Evolutionary conservation across 2,329 filamentous ascomycete genomes (phyloP), one percentile per base, ranked within the genome.

Genomic region (Tolypocladium amazonense): DNA sequence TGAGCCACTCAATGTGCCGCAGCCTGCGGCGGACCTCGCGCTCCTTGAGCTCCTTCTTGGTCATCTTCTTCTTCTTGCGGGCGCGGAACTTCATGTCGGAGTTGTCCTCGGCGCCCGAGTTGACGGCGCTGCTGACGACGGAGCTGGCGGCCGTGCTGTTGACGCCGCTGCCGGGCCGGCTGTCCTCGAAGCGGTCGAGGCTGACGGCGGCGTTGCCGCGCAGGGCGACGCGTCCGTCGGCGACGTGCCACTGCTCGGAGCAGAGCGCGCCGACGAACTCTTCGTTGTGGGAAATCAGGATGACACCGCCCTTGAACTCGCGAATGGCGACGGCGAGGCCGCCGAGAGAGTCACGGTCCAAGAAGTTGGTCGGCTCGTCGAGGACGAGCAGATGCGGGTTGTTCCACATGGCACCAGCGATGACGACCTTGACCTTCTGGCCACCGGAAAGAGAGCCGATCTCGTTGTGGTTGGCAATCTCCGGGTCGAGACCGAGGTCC

Each of bases 281-380:
- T 72, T 97, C 92, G 83, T 99, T 97, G 79, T 99, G 94, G 63
- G 92, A 97, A 76, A 99, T 99, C 87, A 99, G 96, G 65, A 99
- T 92, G 2, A 99, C 94, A 75, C 94, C 94, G 66, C 94, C 94
- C 80, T 92, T 95, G 85, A 95, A 99, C 72, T 97, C 94, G 67
- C 92, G 90, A 70, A 99, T 97, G 65, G 94, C 94, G 47, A 96
- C 92, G n/a, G 94, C 92, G 59, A 99, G 84, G 75, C 93, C 94
- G 71, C 94, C 95, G 23, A 99, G 87, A 20, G 92, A 96, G 77
- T 99, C 94, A 68, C 94, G 92, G 72, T 99, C 94, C 80, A 99
- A 86, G 84, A 97, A 99, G 80, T 99, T 99, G 73, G 94, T 97
- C 61, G 94, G 94, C 78, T 99, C 93, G 82, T 99, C 94, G 30